These are phyloP conservation scores for Sistotremastrum niveocremeum DNA, from an alignment of 768 basidiomycete species.

Conservation along the genomic window DNA sequence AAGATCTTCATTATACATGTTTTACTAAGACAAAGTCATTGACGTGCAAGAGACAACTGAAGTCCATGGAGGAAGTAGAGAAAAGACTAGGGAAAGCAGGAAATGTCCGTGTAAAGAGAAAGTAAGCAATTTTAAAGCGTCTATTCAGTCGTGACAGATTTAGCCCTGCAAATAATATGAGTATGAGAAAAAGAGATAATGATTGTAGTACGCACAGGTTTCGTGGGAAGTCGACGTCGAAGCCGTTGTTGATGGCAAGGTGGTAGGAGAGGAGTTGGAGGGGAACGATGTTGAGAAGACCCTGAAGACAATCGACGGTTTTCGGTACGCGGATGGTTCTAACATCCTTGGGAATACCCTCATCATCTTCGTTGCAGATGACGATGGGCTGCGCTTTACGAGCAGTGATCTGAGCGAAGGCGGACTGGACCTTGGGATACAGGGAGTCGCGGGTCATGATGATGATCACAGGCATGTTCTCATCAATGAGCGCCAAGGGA, in stretches of 20 bases:
- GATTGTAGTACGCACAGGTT: conserved; percentile 56
- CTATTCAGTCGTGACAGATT: conserved; percentile 65
- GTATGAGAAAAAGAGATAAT: conserved; percentile 1
- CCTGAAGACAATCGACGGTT: conserved; percentile 92
- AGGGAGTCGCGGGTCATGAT: conserved; percentile 98
- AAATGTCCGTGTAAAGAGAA: too few relatives aligned
- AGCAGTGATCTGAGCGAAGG: conserved; percentile 93
- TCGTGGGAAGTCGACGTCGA: conserved; percentile 96
- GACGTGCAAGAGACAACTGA: too few relatives aligned
- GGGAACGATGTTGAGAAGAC: conserved; percentile 91
- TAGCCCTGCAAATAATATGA: conserved; percentile 34
- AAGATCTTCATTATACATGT: too few relatives aligned
- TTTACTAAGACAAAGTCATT: too few relatives aligned
- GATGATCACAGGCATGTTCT: conserved; percentile 98
- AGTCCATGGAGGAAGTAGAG: too few relatives aligned
- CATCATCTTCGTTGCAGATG: conserved; percentile 88
- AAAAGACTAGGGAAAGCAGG: too few relatives aligned
- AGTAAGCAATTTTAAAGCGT: not conserved
- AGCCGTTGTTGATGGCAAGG: conserved; percentile 88
- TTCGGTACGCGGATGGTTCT: conserved; percentile 90
- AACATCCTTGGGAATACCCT: conserved; percentile 53
- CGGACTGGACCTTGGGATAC: conserved; percentile 96
- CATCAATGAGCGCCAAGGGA: conserved; percentile 92
- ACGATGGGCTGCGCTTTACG: conserved; percentile 94
- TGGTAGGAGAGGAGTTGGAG: conserved; percentile 94